Base-by-base conservation (phyloP, 2,329 filamentous ascomycete genomes). In the Mycocentrospora acerina region DNA sequence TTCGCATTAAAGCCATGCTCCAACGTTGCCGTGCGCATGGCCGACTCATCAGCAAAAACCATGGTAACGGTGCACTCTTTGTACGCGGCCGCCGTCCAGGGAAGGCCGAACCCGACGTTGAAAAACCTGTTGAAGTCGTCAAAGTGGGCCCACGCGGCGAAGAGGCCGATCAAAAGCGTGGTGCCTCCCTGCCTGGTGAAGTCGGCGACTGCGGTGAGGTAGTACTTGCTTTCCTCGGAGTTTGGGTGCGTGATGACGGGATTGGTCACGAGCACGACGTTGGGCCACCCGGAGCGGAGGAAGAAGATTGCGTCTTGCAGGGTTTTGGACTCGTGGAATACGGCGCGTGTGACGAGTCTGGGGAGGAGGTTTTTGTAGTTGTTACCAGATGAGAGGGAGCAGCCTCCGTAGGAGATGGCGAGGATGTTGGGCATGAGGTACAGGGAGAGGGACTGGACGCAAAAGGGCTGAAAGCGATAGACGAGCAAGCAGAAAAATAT, bases 341-440 rank as follows among this genome's bases (percentile, higher is more conserved):
- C 36, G 4, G 57, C 48, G 29, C 53, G 35, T 6, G 53, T 53
- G 7, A 60, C 35, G 5, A 60, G 37, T 31, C 54, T 59, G 5
- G 53, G 46, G 12, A 53, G 42, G 14, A 60, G 49, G 24, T 51
- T 46, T 25, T 53, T 38, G 22, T 53, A 60, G 29, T 55, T 45
- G 36, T 58, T 49, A 2, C 55, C 46, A 6, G 51, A 49, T 9
- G 51, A 57, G 29, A 57, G 54, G 25, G 51, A 51, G 36, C 54
- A 57, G 10, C 51, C 53, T 35, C 57, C 48, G 12, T 59, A 46
- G 4, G 51, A 58, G 9, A 60, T 39, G 5, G 54, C 36, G 11
- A 60, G 51, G 4, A 57, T 45, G 34, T 53, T 57, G 11, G 51
- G 53, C 51, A 60, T 59, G 14, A n/a, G n/a, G n/a, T n/a, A n/a